These are phyloP conservation scores for Macrophomina pseudophaseolina DNA, from an alignment of 2,329 filamentous ascomycete species.

Conservation along the genomic window DNA sequence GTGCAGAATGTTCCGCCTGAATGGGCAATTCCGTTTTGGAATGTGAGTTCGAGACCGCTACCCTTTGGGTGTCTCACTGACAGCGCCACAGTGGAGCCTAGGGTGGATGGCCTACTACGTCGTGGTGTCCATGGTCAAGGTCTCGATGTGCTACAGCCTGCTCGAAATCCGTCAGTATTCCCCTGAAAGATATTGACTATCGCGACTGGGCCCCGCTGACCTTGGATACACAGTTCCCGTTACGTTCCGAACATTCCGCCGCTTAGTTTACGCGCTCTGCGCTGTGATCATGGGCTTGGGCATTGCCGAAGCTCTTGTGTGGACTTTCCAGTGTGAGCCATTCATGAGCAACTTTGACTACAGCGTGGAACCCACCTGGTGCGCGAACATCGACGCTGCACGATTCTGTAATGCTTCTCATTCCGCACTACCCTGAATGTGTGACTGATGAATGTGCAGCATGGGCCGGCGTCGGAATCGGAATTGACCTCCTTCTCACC, in stretches of 20 bases:
- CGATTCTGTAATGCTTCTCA: conserved; percentile 15
- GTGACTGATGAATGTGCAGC: conserved; percentile 2
- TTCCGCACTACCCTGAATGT: not conserved
- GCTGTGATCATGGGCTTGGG: conserved; percentile 19
- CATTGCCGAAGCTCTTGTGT: conserved; percentile 18
- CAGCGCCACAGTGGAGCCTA: conserved; percentile 4
- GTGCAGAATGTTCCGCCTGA: conserved; percentile 17
- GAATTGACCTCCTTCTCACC: conserved; percentile 19
- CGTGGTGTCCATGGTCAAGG: conserved; percentile 24
- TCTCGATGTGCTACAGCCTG: conserved; percentile 26
- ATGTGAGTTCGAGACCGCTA: not conserved
- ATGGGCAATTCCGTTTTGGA: conserved; percentile 18
- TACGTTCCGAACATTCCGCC: conserved; percentile 16
- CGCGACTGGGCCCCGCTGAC: no score
- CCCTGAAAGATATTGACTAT: no score
- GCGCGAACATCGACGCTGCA: conserved; percentile 17
- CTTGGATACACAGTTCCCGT: conserved; percentile 3
- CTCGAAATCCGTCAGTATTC: conserved; percentile 23
- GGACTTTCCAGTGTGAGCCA: conserved; percentile 23
- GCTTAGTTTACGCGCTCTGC: conserved; percentile 5
- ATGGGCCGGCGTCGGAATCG: conserved; percentile 25
- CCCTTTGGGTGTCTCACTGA: not conserved
- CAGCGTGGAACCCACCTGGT: conserved; percentile 4
- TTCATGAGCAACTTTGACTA: conserved; percentile 27
- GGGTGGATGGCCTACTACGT: conserved; percentile 25